Percentiles rank a stretch among this genome's conserved stretches.
These are phyloP conservation scores for Rhodotorula kratochvilovae DNA, from an alignment of 768 basidiomycete genomes.

Conservation along the genomic window DNA sequence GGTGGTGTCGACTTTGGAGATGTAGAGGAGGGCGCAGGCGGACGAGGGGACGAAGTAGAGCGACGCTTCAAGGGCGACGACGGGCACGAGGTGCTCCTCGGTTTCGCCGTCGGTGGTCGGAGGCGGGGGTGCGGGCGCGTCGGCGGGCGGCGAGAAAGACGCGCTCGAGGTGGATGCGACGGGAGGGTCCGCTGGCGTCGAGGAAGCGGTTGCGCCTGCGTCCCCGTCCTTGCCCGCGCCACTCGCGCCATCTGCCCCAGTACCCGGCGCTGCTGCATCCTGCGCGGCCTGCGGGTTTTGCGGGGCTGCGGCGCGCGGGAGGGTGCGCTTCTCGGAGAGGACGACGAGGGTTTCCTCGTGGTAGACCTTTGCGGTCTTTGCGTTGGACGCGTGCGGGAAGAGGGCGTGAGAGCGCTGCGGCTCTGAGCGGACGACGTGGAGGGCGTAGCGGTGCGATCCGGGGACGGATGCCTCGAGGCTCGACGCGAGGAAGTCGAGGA, in stretches of 20 bases:
- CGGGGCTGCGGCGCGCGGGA: background rate
- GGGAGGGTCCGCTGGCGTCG: background rate
- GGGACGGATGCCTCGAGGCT: constrained; percentile 2
- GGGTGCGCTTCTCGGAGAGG: constrained; percentile 59
- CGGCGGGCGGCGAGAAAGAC: background rate
- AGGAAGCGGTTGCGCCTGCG: too few relatives aligned
- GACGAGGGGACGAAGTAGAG: constrained; percentile 71
- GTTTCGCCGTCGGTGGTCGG: background rate
- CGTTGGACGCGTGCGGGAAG: constrained; percentile 63
- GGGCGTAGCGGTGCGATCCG: background rate
- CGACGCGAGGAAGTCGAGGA: constrained; percentile 11
- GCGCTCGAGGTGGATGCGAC: background rate
- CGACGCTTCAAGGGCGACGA: constrained; percentile 71
- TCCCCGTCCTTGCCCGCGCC: too few relatives aligned
- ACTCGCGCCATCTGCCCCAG: too few relatives aligned
- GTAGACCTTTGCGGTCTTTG: constrained; percentile 61
- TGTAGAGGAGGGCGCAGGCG: constrained; percentile 68
- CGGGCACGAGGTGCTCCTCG: constrained; percentile 54
- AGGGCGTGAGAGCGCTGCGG: constrained; percentile 59
- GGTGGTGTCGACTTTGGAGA: constrained; percentile 91
- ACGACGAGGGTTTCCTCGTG: constrained; percentile 74
- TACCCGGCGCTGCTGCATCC: too few relatives aligned
- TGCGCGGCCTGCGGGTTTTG: too few relatives aligned
- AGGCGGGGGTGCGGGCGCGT: background rate
- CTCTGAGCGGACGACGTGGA: constrained; percentile 28